Base-by-base conservation (phyloP, 2,329 filamentous ascomycete species). In the Colletotrichum truncatum region DNA sequence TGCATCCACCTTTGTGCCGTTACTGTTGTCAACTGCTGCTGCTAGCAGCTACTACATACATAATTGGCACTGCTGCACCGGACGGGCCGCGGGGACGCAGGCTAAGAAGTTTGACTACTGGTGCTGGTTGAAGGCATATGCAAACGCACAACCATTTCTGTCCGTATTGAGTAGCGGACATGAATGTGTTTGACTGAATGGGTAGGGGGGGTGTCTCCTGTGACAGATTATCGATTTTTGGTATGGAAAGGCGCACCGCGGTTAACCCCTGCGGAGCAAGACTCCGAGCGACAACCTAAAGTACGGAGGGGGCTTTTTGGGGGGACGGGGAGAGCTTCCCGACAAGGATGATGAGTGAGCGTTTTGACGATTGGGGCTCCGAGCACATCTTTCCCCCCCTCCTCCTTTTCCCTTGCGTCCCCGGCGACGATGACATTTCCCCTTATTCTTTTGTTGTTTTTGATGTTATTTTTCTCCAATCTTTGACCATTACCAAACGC, bases 401-500 rank as follows among this genome's bases (percentile, higher is more conserved):
- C 11, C 30, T 32, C 30, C 30, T 11, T 11, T 32, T 38, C 23
- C 36, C 46, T 16, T 53, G 55, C 55, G 55, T 48, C 61, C 59
- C 55, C 55, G 55, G 39, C 30, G 61, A 60, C 46, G 55, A 51
- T 60, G 54, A 60, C 54, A 39, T 28, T 41, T 51, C n/a, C 26
- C 16, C 46, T 36, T 21, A 18, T 59, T 58, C 25, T 43, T 52
- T 23, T 41, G n/a, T 23, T 30, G 11, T 38, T 43, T 25, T n/a
- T 4, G 25, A 9, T 11, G 8, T 23, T 39, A 34, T 28, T n/a
- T 61, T 41, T 28, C 41, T 49, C 25, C 21, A 25, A 21, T 6
- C 52, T 30, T 32, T 7, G 23, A 12, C 21, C 21, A 14, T 8
- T 23, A 21, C 41, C 51, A 28, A 32, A 16, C 18, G 39, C 49